Evolutionary conservation across 495 filamentous ascomycete species (phyloP).

Genomic region (Annulohypoxylon stygium): DNA sequence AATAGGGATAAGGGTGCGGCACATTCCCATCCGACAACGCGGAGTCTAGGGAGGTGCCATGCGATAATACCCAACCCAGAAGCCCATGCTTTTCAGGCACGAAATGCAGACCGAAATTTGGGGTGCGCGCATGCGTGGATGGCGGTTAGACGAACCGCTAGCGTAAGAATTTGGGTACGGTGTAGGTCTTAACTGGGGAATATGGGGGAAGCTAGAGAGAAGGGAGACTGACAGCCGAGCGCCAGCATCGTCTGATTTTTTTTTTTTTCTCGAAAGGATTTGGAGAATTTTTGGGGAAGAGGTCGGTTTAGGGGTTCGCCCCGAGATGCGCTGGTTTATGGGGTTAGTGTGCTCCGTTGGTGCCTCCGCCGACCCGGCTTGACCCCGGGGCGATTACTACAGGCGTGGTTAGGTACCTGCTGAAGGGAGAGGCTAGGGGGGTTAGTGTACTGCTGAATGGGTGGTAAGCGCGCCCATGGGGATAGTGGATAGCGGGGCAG

Average conservation of each 20-base stretch:
- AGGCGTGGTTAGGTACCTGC: neutral
- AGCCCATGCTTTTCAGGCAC: neutral
- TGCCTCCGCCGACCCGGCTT: neutral
- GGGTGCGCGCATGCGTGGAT: too few species aligned
- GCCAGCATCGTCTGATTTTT: neutral
- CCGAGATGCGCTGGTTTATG: neutral
- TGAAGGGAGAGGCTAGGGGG: neutral
- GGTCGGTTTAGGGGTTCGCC: neutral
- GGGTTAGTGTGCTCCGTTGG: neutral
- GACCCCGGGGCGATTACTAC: neutral
- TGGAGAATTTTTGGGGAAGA: neutral
- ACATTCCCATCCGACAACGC: neutral
- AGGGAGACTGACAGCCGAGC: neutral
- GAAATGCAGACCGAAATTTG: neutral
- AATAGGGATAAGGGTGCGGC: too few species aligned
- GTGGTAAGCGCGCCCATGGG: slow-evolving; percentile 3
- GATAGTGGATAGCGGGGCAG: neutral
- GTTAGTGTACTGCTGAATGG: neutral
- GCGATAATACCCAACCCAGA: neutral
- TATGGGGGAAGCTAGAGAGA: neutral
- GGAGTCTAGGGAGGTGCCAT: neutral
- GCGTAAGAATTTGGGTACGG: neutral
- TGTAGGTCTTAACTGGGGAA: neutral
- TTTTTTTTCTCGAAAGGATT: neutral
- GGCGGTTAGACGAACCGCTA: neutral